These are phyloP conservation scores for Peribolospora kevripleyi DNA, from an alignment of 768 basidiomycete species.

Conservation along the genomic window DNA sequence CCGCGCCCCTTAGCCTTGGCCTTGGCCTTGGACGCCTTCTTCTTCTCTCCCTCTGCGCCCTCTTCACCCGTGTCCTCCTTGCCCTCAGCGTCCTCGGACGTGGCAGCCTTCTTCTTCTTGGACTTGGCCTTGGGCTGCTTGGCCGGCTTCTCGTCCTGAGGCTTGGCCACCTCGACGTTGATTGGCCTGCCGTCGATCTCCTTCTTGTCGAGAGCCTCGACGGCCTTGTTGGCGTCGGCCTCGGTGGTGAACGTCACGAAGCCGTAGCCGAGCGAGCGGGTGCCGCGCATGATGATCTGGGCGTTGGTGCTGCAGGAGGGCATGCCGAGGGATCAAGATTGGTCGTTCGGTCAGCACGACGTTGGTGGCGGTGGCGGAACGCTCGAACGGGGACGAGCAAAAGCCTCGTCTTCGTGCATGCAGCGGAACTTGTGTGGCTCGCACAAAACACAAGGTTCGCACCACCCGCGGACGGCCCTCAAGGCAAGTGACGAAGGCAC, in stretches of 20 bases:
- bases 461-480: too few species aligned
- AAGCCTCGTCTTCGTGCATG: slow-evolving; percentile 1
- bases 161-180: slow-evolving; percentile 82
- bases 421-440: not conserved
- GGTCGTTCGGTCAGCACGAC: not conserved
- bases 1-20: too few species aligned
- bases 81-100: slow-evolving; percentile 72
- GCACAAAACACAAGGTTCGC: not conserved
- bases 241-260: slow-evolving; percentile 61
- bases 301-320: slow-evolving; percentile 38
- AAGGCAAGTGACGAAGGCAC: too few species aligned
- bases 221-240: slow-evolving; percentile 67
- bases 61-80: slow-evolving; percentile 24
- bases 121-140: slow-evolving; percentile 17
- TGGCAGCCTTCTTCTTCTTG: slow-evolving; percentile 49
- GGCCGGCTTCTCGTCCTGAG: slow-evolving; percentile 15
- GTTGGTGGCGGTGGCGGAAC: not conserved
- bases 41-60: not conserved
- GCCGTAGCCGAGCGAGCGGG: slow-evolving; percentile 71
- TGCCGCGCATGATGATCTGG: slow-evolving; percentile 64
- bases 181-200: slow-evolving; percentile 73
- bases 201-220: slow-evolving; percentile 59
- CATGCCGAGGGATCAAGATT: not conserved
- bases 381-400: slow-evolving; percentile 5
- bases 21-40: not conserved